Base-by-base conservation (phyloP, 805 yeast genomes). In the Wickerhamomyces ciferrii region DNA sequence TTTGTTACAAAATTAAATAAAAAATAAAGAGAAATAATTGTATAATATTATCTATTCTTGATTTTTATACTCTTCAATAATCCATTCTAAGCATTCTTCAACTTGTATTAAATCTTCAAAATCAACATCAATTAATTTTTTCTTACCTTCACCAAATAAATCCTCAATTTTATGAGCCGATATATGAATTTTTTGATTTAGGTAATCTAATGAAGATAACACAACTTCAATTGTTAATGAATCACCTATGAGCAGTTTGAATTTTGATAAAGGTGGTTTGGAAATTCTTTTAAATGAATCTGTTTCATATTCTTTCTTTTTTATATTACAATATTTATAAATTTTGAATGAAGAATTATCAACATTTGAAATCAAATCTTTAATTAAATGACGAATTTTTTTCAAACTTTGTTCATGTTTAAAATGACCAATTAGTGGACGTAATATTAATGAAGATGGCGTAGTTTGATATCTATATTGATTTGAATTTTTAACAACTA, bases 341-440 rank as follows among this genome's bases (percentile, higher is more conserved):
- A 59, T 9, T 24, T 52, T 52, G 40, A 58, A 49, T 1, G 45
- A 21, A 0, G 53, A 38, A 11, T 36, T 41, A 15, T 46, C 36
- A 4, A 39, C 23, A 32, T 41, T 43, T 20, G 47, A 45, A 2
- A 53, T 27, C 8, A 55, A 42, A 20, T 52, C 49, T 39, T 54
- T 51, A 1, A 50, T 31, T 38, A 51, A 25, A 2, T 47, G 37
- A 21, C 55, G 48, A 1, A 59, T 29, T 39, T 50, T 48, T 9
- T 59, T 56, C 13, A 78, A 49, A 43, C 70, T 64, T 32, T 66
- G 53, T 50, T 79, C 80, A 53, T 82, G 87, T 48, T 75, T 72
- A 48, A 78, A 72, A 52, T 78, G 77, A 5, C 84, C 84, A 32
- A 82, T 68, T 38, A 82, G 59, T 2, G 87, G 85, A 34, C 81